phyloP scores from a whole-genome alignment of 768 basidiomycete genomes.

The Tylopilus balloui region DNA sequence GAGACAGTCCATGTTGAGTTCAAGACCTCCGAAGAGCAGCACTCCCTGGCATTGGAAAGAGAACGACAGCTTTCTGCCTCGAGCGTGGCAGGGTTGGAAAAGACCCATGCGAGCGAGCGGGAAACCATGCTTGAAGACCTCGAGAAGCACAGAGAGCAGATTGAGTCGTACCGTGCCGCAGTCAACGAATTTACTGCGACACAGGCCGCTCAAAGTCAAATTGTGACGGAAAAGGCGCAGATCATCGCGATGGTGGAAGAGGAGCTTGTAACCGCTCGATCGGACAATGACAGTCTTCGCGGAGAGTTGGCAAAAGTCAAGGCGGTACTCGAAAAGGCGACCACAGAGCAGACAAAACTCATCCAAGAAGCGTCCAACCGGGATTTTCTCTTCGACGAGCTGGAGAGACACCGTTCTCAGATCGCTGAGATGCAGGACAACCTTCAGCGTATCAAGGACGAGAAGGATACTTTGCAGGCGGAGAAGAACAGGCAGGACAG shows the following conservation, averaged over 20 bases:
- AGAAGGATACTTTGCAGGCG: slow-evolving; percentile 70
- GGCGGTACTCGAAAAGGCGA: slow-evolving; percentile 55
- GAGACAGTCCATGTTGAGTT: slow-evolving; percentile 49
- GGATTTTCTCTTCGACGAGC: slow-evolving; percentile 66
- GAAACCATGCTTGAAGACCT: slow-evolving; percentile 41
- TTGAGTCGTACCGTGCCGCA: slow-evolving; percentile 45
- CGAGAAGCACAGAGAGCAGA: slow-evolving; percentile 46
- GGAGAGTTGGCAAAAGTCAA: slow-evolving; percentile 44
- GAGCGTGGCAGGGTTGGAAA: slow-evolving; percentile 15
- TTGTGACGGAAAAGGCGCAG: slow-evolving; percentile 47
- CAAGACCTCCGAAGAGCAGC: slow-evolving; percentile 23
- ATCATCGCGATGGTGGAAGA: slow-evolving; percentile 46
- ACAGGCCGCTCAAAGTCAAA: slow-evolving; percentile 43
- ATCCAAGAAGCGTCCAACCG: slow-evolving; percentile 70
- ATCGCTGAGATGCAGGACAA: slow-evolving; percentile 75
- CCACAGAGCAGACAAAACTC: slow-evolving; percentile 56
- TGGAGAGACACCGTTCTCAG: slow-evolving; percentile 72
- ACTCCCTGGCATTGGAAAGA: slow-evolving; percentile 21
- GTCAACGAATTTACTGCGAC: slow-evolving; percentile 39
- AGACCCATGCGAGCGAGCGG: slow-evolving; percentile 20
- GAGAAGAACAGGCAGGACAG: slow-evolving; percentile 68
- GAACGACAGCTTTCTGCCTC: slow-evolving; percentile 27
- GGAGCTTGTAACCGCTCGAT: slow-evolving; percentile 40
- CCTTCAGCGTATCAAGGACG: slow-evolving; percentile 74
- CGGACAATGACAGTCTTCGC: slow-evolving; percentile 42